A percentile compares a stretch with the other conserved stretches of the same genome.
These are phyloP conservation scores for Phytopythium aichiense DNA, from an alignment of 352 stramenopile genomes.

Conservation along the genomic window DNA sequence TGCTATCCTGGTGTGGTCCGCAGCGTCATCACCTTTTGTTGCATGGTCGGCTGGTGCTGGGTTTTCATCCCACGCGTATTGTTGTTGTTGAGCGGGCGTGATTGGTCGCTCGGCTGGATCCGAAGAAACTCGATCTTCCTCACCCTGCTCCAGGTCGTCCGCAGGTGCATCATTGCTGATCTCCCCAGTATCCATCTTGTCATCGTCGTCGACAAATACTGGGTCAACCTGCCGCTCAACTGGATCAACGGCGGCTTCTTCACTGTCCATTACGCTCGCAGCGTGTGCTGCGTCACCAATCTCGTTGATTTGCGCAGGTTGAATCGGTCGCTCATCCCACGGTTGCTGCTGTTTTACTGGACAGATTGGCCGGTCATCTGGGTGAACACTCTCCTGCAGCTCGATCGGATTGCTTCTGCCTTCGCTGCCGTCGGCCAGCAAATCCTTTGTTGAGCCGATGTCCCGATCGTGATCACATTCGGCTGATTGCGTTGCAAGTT, in stretches of 20 bases:
- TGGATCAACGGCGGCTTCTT: background rate
- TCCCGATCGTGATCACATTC: background rate
- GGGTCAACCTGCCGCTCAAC: background rate
- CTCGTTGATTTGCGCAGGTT: slow-evolving; percentile 2
- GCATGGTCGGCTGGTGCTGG: background rate
- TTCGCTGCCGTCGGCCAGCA: background rate
- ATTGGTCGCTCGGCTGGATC: slow-evolving; percentile 16
- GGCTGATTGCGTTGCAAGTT: slow-evolving; percentile 9
- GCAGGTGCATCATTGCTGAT: background rate
- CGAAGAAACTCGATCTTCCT: background rate
- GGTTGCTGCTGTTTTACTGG: background rate
- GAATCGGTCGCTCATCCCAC: slow-evolving; percentile 10
- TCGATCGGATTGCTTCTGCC: background rate
- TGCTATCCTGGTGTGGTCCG: background rate
- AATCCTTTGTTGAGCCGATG: too few species aligned
- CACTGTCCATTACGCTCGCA: background rate
- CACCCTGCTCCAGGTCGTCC: background rate
- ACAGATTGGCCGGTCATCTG: slow-evolving; percentile 4
- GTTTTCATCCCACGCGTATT: slow-evolving; percentile 1
- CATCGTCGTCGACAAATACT: background rate
- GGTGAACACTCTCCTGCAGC: background rate
- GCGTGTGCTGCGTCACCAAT: background rate
- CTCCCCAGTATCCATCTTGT: background rate
- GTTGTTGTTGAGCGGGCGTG: slow-evolving; percentile 2
- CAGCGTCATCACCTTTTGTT: background rate